phyloP scores from a whole-genome alignment of 345 rosid genomes.

The Euphorbia pulcherrima region DNA sequence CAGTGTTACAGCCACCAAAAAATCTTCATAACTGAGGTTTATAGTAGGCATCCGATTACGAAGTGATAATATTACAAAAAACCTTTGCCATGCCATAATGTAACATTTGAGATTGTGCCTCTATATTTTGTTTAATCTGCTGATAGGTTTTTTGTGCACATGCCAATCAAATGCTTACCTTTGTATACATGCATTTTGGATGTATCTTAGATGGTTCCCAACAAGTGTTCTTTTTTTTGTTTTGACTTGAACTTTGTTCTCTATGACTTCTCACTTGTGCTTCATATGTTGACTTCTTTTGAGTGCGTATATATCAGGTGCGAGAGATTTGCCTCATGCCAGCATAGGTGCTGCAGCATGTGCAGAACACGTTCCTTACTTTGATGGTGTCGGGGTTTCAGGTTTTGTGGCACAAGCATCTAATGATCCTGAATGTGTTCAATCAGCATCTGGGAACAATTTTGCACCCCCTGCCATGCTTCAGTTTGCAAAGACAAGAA shows the following conservation, averaged over 20 bases:
- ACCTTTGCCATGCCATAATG: not conserved
- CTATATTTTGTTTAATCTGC: not conserved
- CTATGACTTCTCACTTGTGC: not conserved
- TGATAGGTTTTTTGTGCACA: not conserved
- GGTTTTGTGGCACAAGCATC: slow-evolving; percentile 48
- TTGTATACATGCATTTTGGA: not conserved
- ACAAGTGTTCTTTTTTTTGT: not conserved
- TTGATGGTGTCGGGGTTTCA: slow-evolving; percentile 50
- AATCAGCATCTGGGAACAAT: slow-evolving; percentile 60
- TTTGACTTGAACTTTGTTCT: not conserved
- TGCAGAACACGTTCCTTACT: slow-evolving; percentile 32
- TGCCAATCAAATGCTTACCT: not conserved
- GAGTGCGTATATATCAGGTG: slow-evolving; percentile 46
- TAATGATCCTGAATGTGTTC: slow-evolving; percentile 65
- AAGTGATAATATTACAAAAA: slow-evolving; percentile 3
- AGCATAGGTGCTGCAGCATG: slow-evolving; percentile 38
- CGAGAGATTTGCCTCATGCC: slow-evolving; percentile 30
- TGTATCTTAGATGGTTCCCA: not conserved
- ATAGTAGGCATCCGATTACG: not conserved
- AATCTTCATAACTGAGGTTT: not conserved
- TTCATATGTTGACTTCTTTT: slow-evolving; percentile 3
- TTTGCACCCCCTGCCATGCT: slow-evolving; percentile 58
- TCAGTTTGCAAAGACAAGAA: slow-evolving; percentile 92
- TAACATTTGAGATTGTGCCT: not conserved
- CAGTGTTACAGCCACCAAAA: not conserved